Evolutionary conservation across 169 alveolate genomes (phyloP).

Genomic region (Babesia bigemina): DNA sequence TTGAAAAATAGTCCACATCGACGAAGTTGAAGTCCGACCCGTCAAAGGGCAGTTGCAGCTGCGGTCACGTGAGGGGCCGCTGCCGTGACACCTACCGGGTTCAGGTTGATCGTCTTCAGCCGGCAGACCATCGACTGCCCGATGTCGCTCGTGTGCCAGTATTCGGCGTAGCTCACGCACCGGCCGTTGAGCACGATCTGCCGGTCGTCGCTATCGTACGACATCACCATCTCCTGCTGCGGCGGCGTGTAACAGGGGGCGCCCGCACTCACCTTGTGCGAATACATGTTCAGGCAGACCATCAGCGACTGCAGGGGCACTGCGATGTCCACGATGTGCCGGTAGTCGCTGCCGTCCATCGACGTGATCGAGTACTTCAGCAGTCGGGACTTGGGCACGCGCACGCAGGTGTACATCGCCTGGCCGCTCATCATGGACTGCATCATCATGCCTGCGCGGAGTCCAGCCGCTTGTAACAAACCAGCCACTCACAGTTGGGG

Average conservation of each 20-base stretch:
- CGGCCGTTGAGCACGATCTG: slow-evolving; percentile 53
- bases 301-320: slow-evolving; percentile 54
- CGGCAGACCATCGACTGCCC: slow-evolving; percentile 53
- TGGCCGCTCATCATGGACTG: slow-evolving; percentile 72
- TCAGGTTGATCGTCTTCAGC: slow-evolving; percentile 49
- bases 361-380: slow-evolving; percentile 39
- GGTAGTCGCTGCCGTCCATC: slow-evolving; percentile 22
- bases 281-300: slow-evolving; percentile 56
- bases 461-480: neutral
- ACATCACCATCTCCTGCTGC: slow-evolving; percentile 49
- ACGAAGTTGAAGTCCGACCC: slow-evolving; percentile 53
- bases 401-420: slow-evolving; percentile 68
- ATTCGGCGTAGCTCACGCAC: slow-evolving; percentile 46
- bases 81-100: slow-evolving; percentile 37
- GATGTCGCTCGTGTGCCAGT: slow-evolving; percentile 35
- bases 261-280: slow-evolving; percentile 43
- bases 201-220: slow-evolving; percentile 55
- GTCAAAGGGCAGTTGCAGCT: slow-evolving; percentile 63
- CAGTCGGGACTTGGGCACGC: slow-evolving; percentile 50
- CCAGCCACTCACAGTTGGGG: slow-evolving; percentile 36
- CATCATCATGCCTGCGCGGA: slow-evolving; percentile 43
- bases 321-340: slow-evolving; percentile 41
- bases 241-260: neutral
- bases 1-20: slow-evolving; percentile 61
- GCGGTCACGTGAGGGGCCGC: neutral